Percentiles rank a stretch among this genome's conserved stretches.
These are phyloP conservation scores for Colletotrichum falcatum DNA, from an alignment of 2,329 filamentous ascomycete genomes.

Conservation along the genomic window DNA sequence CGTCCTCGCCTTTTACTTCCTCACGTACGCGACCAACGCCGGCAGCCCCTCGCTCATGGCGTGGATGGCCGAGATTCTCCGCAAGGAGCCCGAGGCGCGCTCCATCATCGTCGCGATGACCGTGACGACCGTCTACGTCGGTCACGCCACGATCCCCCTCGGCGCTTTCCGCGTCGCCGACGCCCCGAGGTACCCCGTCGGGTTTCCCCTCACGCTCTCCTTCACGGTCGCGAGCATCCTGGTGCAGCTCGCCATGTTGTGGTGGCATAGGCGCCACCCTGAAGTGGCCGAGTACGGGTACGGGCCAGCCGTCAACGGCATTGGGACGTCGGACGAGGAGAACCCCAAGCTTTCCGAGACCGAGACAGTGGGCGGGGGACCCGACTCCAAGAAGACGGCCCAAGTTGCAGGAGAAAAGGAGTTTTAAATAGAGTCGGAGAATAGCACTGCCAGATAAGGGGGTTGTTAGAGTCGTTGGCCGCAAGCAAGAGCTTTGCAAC, in stretches of 20 bases:
- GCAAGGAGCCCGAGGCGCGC: slow-evolving; percentile 52
- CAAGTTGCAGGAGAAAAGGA: background rate
- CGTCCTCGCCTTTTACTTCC: slow-evolving; percentile 52
- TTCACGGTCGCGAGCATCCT: slow-evolving; percentile 49
- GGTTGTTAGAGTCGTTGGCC: background rate
- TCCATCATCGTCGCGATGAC: slow-evolving; percentile 52
- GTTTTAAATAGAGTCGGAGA: background rate
- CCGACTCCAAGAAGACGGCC: slow-evolving; percentile 3
- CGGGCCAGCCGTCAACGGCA: background rate
- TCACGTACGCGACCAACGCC: slow-evolving; percentile 51
- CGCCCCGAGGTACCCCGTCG: slow-evolving; percentile 51
- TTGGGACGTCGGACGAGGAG: slow-evolving; percentile 22
- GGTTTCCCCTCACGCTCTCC: slow-evolving; percentile 51
- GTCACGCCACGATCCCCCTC: slow-evolving; percentile 54
- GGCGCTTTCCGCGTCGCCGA: slow-evolving; percentile 52
- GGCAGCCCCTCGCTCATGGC: slow-evolving; percentile 51
- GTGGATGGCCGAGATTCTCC: slow-evolving; percentile 51
- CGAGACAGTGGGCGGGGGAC: background rate
- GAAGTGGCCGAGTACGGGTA: slow-evolving; percentile 43
- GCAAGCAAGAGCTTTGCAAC: background rate
- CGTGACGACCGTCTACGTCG: slow-evolving; percentile 54
- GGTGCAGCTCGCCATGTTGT: slow-evolving; percentile 49
- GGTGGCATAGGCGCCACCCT: slow-evolving; percentile 46
- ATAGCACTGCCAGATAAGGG: too few relatives aligned
- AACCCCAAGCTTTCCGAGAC: slow-evolving; percentile 17